phyloP scores from a whole-genome alignment of 2,329 filamentous ascomycete species.

The Thielaviopsis punctulata region DNA sequence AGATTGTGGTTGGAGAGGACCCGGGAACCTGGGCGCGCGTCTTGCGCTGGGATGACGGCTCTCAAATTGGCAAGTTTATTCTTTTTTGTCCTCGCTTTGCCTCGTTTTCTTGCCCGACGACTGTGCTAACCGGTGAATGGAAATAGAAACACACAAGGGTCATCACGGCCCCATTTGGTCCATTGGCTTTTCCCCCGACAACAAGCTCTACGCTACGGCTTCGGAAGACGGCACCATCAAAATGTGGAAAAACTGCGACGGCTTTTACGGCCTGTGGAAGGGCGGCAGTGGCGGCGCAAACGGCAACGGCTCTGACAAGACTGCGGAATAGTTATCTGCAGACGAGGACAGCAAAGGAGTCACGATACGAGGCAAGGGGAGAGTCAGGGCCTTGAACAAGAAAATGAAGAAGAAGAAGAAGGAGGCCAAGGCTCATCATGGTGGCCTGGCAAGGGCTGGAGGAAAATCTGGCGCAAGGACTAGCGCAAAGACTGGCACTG shows the following conservation, averaged over 20 bases:
- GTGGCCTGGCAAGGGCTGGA: no score
- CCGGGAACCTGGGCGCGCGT: constrained; percentile 94
- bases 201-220: constrained; percentile 87
- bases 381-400: neutral
- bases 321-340: constrained; percentile 12
- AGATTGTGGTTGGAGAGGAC: constrained; percentile 78
- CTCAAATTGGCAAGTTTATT: constrained; percentile 48
- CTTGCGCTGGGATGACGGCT: constrained; percentile 70
- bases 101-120: neutral
- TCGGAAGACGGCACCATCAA: constrained; percentile 98
- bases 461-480: no score
- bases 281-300: constrained; percentile 22
- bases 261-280: constrained; percentile 46
- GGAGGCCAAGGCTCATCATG: no score
- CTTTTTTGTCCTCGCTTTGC: neutral
- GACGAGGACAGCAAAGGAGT: no score
- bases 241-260: constrained; percentile 59
- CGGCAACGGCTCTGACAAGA: constrained; percentile 9
- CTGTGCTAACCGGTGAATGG: constrained; percentile 13
- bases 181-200: constrained; percentile 82
- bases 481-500: no score
- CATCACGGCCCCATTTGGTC: constrained; percentile 98
- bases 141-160: constrained; percentile 81
- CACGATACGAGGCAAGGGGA: neutral
- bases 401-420: no score